Conservation (phyloP, 164 flowering plant species). For the grape (Vitis vinifera) region DNA sequence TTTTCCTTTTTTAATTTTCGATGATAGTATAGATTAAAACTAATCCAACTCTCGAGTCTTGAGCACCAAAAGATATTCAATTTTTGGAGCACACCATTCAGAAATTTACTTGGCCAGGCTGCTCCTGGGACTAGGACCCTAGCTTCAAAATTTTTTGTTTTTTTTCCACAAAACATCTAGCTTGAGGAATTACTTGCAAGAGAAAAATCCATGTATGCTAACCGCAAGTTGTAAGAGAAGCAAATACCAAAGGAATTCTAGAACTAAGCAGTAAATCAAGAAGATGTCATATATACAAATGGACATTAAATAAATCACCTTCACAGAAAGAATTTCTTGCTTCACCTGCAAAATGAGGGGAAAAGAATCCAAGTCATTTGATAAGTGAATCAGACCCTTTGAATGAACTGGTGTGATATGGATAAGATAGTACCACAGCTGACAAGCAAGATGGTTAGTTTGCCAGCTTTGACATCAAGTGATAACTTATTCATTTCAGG, state of each 20-base stretch:
- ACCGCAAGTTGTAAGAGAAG: not conserved
- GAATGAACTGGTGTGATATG: not conserved
- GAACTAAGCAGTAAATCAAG: conserved; percentile 5
- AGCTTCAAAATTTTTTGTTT: not conserved
- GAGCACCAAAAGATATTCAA: too few relatives aligned
- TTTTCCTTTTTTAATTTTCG: too few relatives aligned
- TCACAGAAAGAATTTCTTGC: conserved; percentile 3
- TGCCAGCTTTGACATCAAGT: conserved; percentile 18
- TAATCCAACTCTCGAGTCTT: not conserved
- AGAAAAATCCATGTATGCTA: not conserved
- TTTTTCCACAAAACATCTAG: not conserved
- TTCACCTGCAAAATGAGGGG: conserved; percentile 7
- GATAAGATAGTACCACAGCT: conserved; percentile 22
- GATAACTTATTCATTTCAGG: conserved; percentile 28
- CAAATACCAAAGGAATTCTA: not conserved
- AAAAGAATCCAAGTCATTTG: not conserved
- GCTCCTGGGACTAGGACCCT: not conserved
- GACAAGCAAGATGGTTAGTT: conserved; percentile 24
- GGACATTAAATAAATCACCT: conserved; percentile 5
- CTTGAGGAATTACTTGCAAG: not conserved
- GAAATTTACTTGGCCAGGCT: not conserved
- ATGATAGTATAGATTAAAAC: too few relatives aligned
- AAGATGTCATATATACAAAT: not conserved
- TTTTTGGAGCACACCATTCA: not conserved
- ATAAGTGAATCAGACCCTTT: not conserved